A percentile compares a stretch with the other conserved stretches of the same genome.
Conservation (phyloP, 352 stramenopile genomes). For the Lagenidium giganteum region DNA sequence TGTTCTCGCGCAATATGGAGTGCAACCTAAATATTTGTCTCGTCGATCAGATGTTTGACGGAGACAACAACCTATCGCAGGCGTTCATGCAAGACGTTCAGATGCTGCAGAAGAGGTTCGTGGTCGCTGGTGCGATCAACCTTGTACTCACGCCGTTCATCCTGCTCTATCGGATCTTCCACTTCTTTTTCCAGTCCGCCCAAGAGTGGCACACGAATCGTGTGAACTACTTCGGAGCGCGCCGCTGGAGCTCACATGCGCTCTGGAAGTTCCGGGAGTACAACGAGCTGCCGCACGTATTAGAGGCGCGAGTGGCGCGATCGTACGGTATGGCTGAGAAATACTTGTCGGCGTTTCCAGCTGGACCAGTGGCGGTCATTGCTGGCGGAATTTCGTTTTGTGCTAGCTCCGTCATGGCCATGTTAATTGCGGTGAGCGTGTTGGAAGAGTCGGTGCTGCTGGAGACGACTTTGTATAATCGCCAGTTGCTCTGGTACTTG, state of each 20-base stretch:
- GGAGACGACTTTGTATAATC: conserved; percentile 91
- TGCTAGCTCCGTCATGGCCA: conserved; percentile 92
- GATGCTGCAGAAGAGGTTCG: conserved; percentile 91
- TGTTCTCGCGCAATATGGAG: conserved; percentile 90
- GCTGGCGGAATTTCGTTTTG: conserved; percentile 94
- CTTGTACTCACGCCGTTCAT: conserved; percentile 96
- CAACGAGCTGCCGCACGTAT: conserved; percentile 97
- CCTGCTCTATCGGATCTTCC: conserved; percentile 94
- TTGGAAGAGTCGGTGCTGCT: conserved; percentile 94
- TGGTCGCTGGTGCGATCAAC: conserved; percentile 93
- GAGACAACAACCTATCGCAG: conserved; percentile 68
- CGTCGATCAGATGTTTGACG: conserved; percentile 96
- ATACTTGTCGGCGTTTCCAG: conserved; percentile 94
- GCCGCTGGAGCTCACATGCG: conserved; percentile 90
- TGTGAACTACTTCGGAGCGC: conserved; percentile 93
- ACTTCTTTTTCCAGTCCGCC: conserved; percentile 96
- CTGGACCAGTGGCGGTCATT: conserved; percentile 84
- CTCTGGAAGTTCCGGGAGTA: conserved; percentile 96
- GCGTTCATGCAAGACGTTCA: conserved; percentile 89
- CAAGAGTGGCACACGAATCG: conserved; percentile 93
- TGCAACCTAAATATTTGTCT: conserved; percentile 95
- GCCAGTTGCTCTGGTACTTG: conserved; percentile 97
- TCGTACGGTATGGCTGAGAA: conserved; percentile 90
- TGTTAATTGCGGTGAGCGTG: conserved; percentile 92
- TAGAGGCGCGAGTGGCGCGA: conserved; percentile 91